These are phyloP conservation scores for Calophaca sinica DNA, from an alignment of 306 rosid genomes.

Conservation along the genomic window DNA sequence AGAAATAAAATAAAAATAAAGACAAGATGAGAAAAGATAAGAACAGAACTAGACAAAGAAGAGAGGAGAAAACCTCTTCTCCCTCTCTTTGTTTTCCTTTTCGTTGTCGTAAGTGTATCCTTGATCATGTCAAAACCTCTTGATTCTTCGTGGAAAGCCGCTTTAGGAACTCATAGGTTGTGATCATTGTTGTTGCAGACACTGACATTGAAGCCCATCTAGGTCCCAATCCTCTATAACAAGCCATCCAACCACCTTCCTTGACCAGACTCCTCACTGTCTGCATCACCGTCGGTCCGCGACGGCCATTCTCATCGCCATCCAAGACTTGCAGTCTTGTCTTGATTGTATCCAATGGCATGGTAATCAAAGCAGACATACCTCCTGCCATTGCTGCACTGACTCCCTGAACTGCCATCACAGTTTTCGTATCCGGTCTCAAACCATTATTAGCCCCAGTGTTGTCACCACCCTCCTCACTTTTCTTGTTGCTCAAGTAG, in stretches of 20 bases:
- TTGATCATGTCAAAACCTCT: slow-evolving; percentile 63
- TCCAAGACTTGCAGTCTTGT: slow-evolving; percentile 89
- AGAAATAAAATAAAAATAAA: neutral
- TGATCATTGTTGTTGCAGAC: slow-evolving; percentile 96
- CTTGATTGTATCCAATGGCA: slow-evolving; percentile 89
- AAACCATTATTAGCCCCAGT: slow-evolving; percentile 30
- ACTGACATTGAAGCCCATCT: slow-evolving; percentile 90
- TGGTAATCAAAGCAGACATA: slow-evolving; percentile 81
- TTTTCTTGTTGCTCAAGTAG: slow-evolving; percentile 62
- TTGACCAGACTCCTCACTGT: slow-evolving; percentile 75
- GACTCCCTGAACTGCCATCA: slow-evolving; percentile 88
- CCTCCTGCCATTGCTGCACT: slow-evolving; percentile 97
- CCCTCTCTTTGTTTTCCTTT: slow-evolving; percentile 29
- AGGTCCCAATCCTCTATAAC: slow-evolving; percentile 90
- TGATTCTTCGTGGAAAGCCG: slow-evolving; percentile 80
- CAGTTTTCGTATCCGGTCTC: slow-evolving; percentile 69
- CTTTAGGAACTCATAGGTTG: slow-evolving; percentile 88
- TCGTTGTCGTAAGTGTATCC: slow-evolving; percentile 14
- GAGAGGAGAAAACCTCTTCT: slow-evolving; percentile 28
- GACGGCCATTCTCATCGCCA: slow-evolving; percentile 81
- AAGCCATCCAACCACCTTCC: slow-evolving; percentile 93
- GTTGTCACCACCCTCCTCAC: slow-evolving; percentile 47
- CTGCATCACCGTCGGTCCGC: slow-evolving; percentile 73
- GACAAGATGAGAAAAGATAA: slow-evolving; percentile 25
- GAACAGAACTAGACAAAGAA: slow-evolving; percentile 40